Evolutionary conservation across 495 filamentous ascomycete species (phyloP), one percentile per base, ranked within the genome.

Genomic region (Podospora pseudopauciseta): DNA sequence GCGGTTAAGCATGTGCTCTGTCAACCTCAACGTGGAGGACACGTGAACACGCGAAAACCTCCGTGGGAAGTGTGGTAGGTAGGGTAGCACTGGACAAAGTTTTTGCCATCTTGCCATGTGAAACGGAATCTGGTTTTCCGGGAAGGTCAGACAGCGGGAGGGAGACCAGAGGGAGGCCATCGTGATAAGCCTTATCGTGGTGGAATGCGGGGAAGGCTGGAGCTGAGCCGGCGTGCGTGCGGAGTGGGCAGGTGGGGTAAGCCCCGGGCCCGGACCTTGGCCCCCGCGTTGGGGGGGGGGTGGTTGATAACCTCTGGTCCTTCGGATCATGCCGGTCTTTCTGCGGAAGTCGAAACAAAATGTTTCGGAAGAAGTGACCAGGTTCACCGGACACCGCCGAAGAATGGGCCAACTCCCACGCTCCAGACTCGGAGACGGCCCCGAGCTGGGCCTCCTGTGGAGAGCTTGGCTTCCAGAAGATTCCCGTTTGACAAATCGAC

Each of bases 401-500:
- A 26, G 55, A 58, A 26, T 19, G n/a, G n/a, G 55, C n/a, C 16
- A 58, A 26, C n/a, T 4, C 16, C n/a, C 55, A 58, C n/a, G 23
- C 55, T 20, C n/a, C 16, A 19, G 13, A 15, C 55, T 58, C 23
- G 39, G 39, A 49, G 9, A 13, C 13, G 15, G 15, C 39, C 39
- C 39, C 39, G 39, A 49, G 39, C 39, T 49, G 39, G 39, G 39
- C 7, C 7, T 49, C 15, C 39, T 11, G 39, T 49, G 39, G 39
- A 49, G 39, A 30, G 49, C 26, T 26, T 19, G 53, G 32, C 63
- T 67, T 69, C 67, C 54, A 49, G 67, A 69, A 69, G 44, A 39
- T 69, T 69, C 67, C 67, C 67, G 20, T 20, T 61, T 69, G 67
- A 69, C 67, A 69, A 69, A 69, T 69, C 49, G 54, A 54, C 55